Conservation (phyloP, 768 basidiomycete species). For the Lentinula sp. region DNA sequence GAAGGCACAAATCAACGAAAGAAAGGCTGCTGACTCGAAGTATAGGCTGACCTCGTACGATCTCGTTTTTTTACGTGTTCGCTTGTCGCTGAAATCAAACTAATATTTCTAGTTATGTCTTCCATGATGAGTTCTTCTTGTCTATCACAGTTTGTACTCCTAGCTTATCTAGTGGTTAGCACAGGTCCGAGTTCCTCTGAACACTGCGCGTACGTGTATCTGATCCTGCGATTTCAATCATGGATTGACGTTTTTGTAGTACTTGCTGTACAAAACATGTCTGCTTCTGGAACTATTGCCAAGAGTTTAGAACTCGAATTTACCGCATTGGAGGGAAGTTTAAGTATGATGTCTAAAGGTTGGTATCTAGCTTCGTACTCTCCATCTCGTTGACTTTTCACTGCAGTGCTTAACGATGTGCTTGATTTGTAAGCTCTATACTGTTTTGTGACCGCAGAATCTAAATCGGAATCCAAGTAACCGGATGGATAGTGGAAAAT, state of each 20-base stretch:
- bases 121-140: constrained; percentile 30
- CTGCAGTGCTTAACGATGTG: constrained; percentile 54
- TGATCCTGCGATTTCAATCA: background rate
- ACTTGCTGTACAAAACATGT: constrained; percentile 75
- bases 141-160: background rate
- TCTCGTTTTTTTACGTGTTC: constrained; percentile 6
- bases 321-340: constrained; percentile 58
- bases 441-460: background rate
- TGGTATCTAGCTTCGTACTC: constrained; percentile 5
- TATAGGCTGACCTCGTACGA: constrained; percentile 53
- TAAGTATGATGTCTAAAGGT: constrained; percentile 73
- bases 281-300: constrained; percentile 52
- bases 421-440: constrained; percentile 42
- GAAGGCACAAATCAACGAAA: constrained; percentile 51
- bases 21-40: constrained; percentile 57
- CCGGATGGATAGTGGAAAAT: constrained; percentile 66
- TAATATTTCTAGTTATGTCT: constrained; percentile 34
- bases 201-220: constrained; percentile 43
- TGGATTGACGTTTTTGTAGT: constrained; percentile 19
- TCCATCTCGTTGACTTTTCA: background rate
- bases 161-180: background rate
- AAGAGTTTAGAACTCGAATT: constrained; percentile 67
- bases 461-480: constrained; percentile 27
- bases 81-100: background rate
- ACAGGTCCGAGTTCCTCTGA: constrained; percentile 49